Conservation (phyloP, 164 flowering plant species). For the Sextonia rubra region DNA sequence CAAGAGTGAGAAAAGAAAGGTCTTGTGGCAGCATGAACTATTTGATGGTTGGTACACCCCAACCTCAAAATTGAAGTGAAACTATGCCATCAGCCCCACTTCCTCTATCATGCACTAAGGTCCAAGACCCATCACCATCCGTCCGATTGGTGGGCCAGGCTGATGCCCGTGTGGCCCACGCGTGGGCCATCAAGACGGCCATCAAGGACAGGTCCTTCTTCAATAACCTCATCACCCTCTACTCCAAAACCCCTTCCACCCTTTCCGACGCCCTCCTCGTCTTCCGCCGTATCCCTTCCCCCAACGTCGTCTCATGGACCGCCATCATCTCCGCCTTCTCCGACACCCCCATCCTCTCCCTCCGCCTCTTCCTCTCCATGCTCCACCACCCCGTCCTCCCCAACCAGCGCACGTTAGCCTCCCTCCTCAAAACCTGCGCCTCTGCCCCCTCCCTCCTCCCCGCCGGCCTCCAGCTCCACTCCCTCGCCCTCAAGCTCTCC, state of each 20-base stretch:
- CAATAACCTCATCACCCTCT: conserved; percentile 45
- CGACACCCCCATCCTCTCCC: conserved; percentile 26
- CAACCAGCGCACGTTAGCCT: conserved; percentile 55
- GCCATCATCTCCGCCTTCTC: conserved; percentile 53
- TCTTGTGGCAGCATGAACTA: background rate
- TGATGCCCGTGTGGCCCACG: conserved; percentile 18
- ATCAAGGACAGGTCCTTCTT: conserved; percentile 18
- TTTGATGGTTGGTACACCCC: background rate
- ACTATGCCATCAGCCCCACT: background rate
- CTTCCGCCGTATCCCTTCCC: conserved; percentile 47
- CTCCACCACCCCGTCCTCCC: conserved; percentile 64
- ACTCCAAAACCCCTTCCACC: conserved; percentile 37
- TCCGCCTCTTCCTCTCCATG: conserved; percentile 61
- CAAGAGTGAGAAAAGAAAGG: too few species aligned
- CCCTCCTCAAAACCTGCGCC: conserved; percentile 60
- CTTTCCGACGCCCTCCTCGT: conserved; percentile 27
- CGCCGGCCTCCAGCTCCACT: conserved; percentile 50
- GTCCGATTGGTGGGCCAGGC: background rate
- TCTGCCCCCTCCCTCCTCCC: conserved; percentile 26
- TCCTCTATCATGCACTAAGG: background rate
- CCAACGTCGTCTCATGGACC: conserved; percentile 74
- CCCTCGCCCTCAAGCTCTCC: conserved; percentile 43
- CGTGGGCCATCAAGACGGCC: conserved; percentile 28
- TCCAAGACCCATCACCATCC: background rate
- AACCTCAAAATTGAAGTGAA: background rate